A percentile compares a stretch with the other conserved stretches of the same genome.
phyloP scores from a whole-genome alignment of 2,329 filamentous ascomycete genomes.

The Emergomyces pasteurianus region DNA sequence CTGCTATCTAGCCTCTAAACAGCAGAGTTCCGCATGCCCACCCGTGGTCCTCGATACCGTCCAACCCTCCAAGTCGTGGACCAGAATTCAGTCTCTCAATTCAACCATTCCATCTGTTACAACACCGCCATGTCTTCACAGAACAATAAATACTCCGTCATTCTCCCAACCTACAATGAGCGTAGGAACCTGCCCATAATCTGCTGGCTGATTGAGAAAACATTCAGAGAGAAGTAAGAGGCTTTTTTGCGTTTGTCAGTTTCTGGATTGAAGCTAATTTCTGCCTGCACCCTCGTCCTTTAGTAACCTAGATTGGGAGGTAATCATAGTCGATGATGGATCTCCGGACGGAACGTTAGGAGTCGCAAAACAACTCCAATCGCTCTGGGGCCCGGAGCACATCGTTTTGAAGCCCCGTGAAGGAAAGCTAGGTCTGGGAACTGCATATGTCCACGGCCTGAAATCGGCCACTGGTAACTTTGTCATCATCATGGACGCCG shows the following conservation, averaged over 20 bases:
- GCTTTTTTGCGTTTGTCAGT: not conserved
- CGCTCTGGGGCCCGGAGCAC: conserved; percentile 62
- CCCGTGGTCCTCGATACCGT: conserved; percentile 12
- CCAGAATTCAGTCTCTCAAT: conserved; percentile 10
- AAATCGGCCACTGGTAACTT: conserved; percentile 86
- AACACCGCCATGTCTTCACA: conserved; percentile 7
- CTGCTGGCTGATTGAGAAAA: conserved; percentile 83
- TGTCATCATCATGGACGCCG: conserved; percentile 99
- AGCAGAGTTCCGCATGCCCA: conserved; percentile 14
- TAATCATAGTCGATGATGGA: conserved; percentile 96
- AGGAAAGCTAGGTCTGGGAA: conserved; percentile 94
- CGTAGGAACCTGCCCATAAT: conserved; percentile 94
- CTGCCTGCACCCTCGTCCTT: not conserved
- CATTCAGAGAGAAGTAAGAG: conserved; percentile 73
- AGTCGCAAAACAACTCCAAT: conserved; percentile 79
- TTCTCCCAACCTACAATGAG: conserved; percentile 98
- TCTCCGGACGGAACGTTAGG: conserved; percentile 91
- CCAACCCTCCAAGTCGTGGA: conserved; percentile 13
- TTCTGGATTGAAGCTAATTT: conserved; percentile 1
- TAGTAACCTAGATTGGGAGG: conserved; percentile 89
- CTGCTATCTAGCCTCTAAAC: conserved; percentile 2
- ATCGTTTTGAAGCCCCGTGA: conserved; percentile 77
- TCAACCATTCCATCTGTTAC: conserved; percentile 4
- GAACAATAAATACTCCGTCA: conserved; percentile 83
- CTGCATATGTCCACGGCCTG: conserved; percentile 89